These are phyloP conservation scores for Thamnidium elegans DNA, from an alignment of 192 early-diverging fungal species.

Conservation along the genomic window DNA sequence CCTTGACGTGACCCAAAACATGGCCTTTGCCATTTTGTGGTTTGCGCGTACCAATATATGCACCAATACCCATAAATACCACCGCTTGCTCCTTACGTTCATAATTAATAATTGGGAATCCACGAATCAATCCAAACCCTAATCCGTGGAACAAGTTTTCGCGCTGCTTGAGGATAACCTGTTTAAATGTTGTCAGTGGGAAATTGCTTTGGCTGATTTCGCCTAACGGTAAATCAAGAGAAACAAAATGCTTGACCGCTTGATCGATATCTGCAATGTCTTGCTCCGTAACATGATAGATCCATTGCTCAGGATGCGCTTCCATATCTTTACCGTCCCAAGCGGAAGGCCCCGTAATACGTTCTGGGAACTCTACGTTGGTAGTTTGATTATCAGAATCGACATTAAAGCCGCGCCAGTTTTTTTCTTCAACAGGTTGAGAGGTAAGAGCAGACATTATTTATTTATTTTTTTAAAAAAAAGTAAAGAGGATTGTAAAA, in stretches of 20 bases:
- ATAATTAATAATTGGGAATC: slow-evolving; percentile 29
- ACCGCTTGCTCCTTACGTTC: slow-evolving; percentile 27
- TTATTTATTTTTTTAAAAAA: too few relatives aligned
- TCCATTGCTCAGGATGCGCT: slow-evolving; percentile 30
- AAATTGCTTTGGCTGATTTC: slow-evolving; percentile 17
- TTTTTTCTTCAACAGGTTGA: background rate
- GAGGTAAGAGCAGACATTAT: too few relatives aligned
- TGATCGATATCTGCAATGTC: slow-evolving; percentile 33
- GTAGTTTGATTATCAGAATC: background rate
- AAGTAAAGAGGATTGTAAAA: too few relatives aligned
- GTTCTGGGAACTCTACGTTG: slow-evolving; percentile 14
- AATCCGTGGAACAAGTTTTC: slow-evolving; percentile 26
- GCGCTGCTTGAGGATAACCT: slow-evolving; percentile 11
- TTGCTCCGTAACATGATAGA: slow-evolving; percentile 23
- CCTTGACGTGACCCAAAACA: slow-evolving; percentile 41
- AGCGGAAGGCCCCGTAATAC: slow-evolving; percentile 25
- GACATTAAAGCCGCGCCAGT: slow-evolving; percentile 10
- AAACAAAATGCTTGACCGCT: slow-evolving; percentile 30
- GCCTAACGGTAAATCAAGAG: slow-evolving; percentile 22
- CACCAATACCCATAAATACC: slow-evolving; percentile 42
- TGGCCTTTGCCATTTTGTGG: slow-evolving; percentile 35
- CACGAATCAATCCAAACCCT: slow-evolving; percentile 29
- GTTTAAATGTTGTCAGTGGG: slow-evolving; percentile 24
- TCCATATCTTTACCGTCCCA: slow-evolving; percentile 35
- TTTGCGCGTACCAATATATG: slow-evolving; percentile 38